phyloP scores from a whole-genome alignment of 805 yeast genomes.

The Candida takata region DNA sequence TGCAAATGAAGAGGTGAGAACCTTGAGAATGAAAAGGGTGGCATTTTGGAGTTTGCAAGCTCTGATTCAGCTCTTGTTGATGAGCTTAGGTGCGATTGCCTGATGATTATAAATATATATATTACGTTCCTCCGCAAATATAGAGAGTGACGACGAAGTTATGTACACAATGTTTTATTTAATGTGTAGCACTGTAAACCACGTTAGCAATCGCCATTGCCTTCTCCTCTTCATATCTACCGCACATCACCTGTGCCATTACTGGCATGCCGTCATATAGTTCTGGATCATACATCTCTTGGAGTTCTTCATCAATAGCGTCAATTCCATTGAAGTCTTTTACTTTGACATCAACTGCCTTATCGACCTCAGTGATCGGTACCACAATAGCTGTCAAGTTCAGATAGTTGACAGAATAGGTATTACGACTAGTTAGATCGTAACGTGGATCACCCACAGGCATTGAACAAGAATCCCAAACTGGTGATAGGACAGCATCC shows the following conservation, averaged over 20 bases:
- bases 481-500: conserved; percentile 46
- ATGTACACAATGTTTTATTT: neutral
- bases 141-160: conserved; percentile 2
- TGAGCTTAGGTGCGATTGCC: conserved; percentile 75
- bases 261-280: conserved; percentile 47
- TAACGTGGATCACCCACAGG: conserved; percentile 29
- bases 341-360: neutral
- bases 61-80: conserved; percentile 69
- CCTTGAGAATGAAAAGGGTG: conserved; percentile 68
- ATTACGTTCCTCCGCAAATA: neutral
- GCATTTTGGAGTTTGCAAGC: conserved; percentile 92
- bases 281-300: conserved; percentile 40
- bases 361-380: conserved; percentile 1
- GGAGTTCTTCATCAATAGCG: conserved; percentile 26
- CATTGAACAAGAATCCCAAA: conserved; percentile 36
- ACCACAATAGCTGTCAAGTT: conserved; percentile 34
- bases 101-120: conserved; percentile 10
- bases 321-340: conserved; percentile 19
- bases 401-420: conserved; percentile 33
- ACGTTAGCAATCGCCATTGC: conserved; percentile 11
- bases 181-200: neutral
- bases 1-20: conserved; percentile 74
- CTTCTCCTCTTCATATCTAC: conserved; percentile 50
- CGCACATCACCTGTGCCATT: conserved; percentile 46
- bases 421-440: conserved; percentile 35